Conservation (phyloP, 2,329 filamentous ascomycete species). For the Westerdykella aurantiaca region DNA sequence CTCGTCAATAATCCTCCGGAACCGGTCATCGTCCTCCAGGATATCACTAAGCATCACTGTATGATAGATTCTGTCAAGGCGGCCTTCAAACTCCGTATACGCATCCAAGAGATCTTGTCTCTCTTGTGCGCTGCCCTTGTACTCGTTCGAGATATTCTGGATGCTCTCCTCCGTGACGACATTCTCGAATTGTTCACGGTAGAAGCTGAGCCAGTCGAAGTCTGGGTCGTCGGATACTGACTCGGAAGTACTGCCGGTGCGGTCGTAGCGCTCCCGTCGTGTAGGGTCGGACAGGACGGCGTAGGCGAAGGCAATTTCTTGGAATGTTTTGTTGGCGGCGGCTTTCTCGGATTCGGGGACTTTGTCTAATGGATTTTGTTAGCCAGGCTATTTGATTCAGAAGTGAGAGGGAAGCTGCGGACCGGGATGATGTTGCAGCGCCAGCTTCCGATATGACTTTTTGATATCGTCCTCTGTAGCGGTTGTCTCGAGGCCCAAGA, state of each 20-base stretch:
- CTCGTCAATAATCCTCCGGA: constrained; percentile 71
- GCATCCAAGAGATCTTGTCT: constrained; percentile 67
- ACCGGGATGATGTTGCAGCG: constrained; percentile 74
- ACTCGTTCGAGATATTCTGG: constrained; percentile 66
- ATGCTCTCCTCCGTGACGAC: constrained; percentile 71
- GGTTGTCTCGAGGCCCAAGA: constrained; percentile 64
- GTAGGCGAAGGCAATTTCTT: constrained; percentile 88
- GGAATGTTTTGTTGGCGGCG: constrained; percentile 73
- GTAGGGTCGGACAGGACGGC: constrained; percentile 80
- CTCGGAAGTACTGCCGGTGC: constrained; percentile 83
- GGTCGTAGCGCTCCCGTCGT: constrained; percentile 80
- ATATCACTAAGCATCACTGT: constrained; percentile 82
- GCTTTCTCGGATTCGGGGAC: constrained; percentile 61
- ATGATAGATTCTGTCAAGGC: constrained; percentile 73
- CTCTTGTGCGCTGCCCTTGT: constrained; percentile 85
- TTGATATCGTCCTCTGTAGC: constrained; percentile 79
- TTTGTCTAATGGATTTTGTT: constrained; percentile 58
- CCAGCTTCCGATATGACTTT: constrained; percentile 83
- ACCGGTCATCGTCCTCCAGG: constrained; percentile 77
- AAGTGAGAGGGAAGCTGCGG: constrained; percentile 20
- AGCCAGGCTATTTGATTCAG: constrained; percentile 6
- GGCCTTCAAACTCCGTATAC: constrained; percentile 67
- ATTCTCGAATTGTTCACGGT: constrained; percentile 74
- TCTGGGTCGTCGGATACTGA: constrained; percentile 64
- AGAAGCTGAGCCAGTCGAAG: constrained; percentile 90